Evolutionary conservation across 2,329 filamentous ascomycete genomes (phyloP).

Genomic region (Amylocarpus encephaloides): DNA sequence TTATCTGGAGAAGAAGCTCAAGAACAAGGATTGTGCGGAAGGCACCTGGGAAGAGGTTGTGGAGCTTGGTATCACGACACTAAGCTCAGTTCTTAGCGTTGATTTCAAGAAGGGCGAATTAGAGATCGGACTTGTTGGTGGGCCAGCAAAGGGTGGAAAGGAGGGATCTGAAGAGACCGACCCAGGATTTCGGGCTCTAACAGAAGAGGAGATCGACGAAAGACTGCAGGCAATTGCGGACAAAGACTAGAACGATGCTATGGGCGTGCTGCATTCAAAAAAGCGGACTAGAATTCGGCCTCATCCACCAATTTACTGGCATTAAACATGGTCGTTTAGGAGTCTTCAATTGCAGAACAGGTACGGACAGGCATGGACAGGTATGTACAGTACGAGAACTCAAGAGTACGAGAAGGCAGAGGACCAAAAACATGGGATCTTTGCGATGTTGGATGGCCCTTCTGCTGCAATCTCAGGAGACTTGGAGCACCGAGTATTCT

Average conservation of each 20-base stretch:
- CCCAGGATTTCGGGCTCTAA: conserved; percentile 76
- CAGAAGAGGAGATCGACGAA: conserved; percentile 97
- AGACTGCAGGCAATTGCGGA: conserved; percentile 95
- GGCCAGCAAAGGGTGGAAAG: conserved; percentile 73
- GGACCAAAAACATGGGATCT: no score
- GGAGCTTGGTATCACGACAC: conserved; percentile 87
- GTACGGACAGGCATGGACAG: no score
- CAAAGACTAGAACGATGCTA: conserved; percentile 67
- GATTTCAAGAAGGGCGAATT: conserved; percentile 99
- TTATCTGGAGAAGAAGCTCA: conserved; percentile 98
- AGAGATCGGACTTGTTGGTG: conserved; percentile 95
- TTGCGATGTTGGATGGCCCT: no score
- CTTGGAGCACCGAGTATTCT: no score
- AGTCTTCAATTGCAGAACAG: no score
- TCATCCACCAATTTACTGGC: no score
- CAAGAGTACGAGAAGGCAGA: no score
- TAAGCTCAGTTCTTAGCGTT: conserved; percentile 95
- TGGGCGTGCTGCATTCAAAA: not conserved
- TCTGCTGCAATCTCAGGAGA: no score
- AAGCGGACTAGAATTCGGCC: no score
- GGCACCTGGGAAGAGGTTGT: conserved; percentile 97
- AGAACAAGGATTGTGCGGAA: conserved; percentile 93
- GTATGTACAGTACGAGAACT: no score
- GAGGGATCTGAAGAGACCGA: conserved; percentile 58
- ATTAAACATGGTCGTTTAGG: no score